A percentile compares a stretch with the other conserved stretches of the same genome.
These are phyloP conservation scores for Dillenia suffruticosa DNA, from an alignment of 164 flowering plant species.

Conservation along the genomic window DNA sequence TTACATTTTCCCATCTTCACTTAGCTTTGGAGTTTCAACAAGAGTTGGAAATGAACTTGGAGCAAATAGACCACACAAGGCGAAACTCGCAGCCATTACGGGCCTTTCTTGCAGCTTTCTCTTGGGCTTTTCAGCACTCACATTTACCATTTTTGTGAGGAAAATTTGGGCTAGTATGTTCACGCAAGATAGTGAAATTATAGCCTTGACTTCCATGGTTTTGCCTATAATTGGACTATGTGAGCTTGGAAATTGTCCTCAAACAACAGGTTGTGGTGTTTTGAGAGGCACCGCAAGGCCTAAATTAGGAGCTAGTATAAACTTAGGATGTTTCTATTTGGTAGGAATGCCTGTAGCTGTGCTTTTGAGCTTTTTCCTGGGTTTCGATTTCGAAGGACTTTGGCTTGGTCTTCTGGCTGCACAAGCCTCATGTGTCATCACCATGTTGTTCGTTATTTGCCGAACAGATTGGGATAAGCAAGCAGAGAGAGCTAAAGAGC, in stretches of 20 bases:
- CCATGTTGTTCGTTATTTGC: conserved; percentile 48
- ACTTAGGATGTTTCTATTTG: conserved; percentile 62
- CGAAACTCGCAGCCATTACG: conserved; percentile 36
- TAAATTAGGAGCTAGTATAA: conserved; percentile 56
- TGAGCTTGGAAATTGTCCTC: conserved; percentile 83
- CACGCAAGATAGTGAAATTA: conserved; percentile 49
- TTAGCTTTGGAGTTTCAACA: conserved; percentile 66
- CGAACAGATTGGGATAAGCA: conserved; percentile 55
- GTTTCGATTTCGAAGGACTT: conserved; percentile 53
- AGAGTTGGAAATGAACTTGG: conserved; percentile 75
- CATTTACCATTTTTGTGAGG: conserved; percentile 47
- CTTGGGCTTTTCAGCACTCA: conserved; percentile 47
- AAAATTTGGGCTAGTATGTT: conserved; percentile 60
- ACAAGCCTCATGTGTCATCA: conserved; percentile 45
- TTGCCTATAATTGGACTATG: conserved; percentile 78
- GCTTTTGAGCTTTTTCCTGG: conserved; percentile 34
- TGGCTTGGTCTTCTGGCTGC: conserved; percentile 77
- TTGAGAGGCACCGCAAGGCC: conserved; percentile 74
- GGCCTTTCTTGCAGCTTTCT: conserved; percentile 44
- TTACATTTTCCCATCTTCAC: conserved; percentile 80
- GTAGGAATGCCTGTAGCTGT: conserved; percentile 84
- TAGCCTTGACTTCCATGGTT: conserved; percentile 50
- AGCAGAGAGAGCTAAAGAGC: conserved; percentile 48
- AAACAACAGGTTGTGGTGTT: conserved; percentile 72
- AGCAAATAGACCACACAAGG: conserved; percentile 46